Conservation (phyloP, 2,329 filamentous ascomycete species). For the Calonectria ilicicola region DNA sequence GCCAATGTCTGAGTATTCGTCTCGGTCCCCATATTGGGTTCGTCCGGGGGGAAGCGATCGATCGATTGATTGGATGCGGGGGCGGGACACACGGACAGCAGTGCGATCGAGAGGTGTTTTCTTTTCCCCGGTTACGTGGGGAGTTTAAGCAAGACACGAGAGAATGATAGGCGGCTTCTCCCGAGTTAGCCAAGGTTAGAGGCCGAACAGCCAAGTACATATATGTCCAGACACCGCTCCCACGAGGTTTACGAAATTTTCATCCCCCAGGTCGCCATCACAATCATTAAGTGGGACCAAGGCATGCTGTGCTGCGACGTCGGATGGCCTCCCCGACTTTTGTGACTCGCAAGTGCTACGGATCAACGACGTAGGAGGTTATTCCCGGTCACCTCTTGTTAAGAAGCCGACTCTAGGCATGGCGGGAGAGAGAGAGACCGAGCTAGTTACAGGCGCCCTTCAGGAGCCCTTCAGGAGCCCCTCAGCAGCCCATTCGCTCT, state of each 20-base stretch:
- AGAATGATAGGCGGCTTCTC: background rate
- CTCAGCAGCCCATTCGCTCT: conserved; percentile 16
- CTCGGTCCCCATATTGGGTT: conserved; percentile 23
- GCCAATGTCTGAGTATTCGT: conserved; percentile 20
- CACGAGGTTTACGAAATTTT: background rate
- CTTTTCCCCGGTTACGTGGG: background rate
- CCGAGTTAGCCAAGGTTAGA: background rate
- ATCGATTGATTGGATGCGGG: background rate
- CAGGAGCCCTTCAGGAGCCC: no score
- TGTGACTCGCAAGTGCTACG: background rate
- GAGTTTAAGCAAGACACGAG: background rate
- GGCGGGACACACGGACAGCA: background rate
- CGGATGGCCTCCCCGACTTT: background rate
- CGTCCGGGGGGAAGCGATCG: background rate
- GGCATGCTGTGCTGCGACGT: conserved; percentile 12
- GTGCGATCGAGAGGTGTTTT: background rate
- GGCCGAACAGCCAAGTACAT: background rate
- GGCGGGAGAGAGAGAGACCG: no score
- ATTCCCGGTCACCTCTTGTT: conserved; percentile 10
- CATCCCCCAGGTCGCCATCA: background rate
- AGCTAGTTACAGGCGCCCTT: no score
- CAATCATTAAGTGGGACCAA: conserved; percentile 12
- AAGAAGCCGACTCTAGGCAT: conserved; percentile 24
- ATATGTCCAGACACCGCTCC: conserved; percentile 4
- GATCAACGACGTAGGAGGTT: conserved; percentile 5